These are phyloP conservation scores for Purpureocillium lavendulum DNA, from an alignment of 2,329 filamentous ascomycete genomes.

Conservation along the genomic window DNA sequence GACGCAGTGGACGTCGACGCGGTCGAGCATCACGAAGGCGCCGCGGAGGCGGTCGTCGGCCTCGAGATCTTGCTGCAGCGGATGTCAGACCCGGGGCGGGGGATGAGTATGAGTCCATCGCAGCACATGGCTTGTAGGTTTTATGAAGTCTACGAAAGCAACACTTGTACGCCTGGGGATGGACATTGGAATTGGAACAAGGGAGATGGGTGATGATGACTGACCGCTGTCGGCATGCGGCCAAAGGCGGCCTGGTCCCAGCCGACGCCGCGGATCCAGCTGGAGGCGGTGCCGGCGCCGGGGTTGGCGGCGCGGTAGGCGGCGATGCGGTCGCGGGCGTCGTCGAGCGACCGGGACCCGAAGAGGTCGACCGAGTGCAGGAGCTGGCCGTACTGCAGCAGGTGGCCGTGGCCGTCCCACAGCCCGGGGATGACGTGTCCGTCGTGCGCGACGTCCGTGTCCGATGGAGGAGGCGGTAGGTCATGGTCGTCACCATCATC, in stretches of 20 bases:
- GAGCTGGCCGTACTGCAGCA: conserved; percentile 59
- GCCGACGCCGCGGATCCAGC: conserved; percentile 60
- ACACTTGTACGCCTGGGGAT: too few relatives aligned
- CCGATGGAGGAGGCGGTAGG: too few relatives aligned
- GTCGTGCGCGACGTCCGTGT: conserved; percentile 1
- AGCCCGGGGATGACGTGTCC: conserved; percentile 58
- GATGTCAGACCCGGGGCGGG: too few relatives aligned
- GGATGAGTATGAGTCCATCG: too few relatives aligned
- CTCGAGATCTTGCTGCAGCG: conserved; percentile 48
- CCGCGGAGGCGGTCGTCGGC: conserved; percentile 41
- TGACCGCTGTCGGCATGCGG: conserved; percentile 56
- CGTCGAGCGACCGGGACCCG: conserved; percentile 43
- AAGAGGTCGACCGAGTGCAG: conserved; percentile 59
- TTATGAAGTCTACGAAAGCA: too few relatives aligned
- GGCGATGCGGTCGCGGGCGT: conserved; percentile 44
- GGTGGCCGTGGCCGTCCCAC: conserved; percentile 64
- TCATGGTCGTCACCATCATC: too few relatives aligned
- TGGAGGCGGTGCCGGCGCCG: conserved; percentile 39
- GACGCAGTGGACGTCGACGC: conserved; percentile 62
- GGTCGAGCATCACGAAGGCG: conserved; percentile 60
- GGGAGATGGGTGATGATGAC: too few relatives aligned
- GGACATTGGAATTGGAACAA: too few relatives aligned
- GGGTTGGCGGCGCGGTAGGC: conserved; percentile 42
- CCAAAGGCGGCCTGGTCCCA: conserved; percentile 63
- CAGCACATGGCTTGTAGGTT: too few relatives aligned